Conservation (phyloP, 139 green algal species). For the Auxenochlorella protothecoides region DNA sequence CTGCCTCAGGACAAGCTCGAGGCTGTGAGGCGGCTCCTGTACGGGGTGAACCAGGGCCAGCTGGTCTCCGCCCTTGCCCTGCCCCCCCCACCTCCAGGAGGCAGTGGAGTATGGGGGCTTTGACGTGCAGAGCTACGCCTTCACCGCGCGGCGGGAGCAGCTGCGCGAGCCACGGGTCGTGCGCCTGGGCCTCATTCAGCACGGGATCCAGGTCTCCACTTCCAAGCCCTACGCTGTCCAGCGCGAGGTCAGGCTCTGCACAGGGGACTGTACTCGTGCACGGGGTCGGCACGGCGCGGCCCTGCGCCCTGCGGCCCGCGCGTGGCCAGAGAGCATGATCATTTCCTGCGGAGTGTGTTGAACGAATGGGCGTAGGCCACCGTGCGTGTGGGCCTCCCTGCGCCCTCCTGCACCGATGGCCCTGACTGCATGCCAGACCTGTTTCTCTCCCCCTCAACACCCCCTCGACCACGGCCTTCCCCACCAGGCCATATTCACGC, state of each 20-base stretch:
- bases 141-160: slow-evolving; percentile 71
- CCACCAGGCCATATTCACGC: slow-evolving; percentile 3
- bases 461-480: too few relatives aligned
- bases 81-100: not conserved
- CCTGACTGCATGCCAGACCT: too few relatives aligned
- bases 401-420: too few relatives aligned
- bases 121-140: slow-evolving; percentile 64
- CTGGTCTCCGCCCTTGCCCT: slow-evolving; percentile 36
- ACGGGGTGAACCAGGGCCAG: slow-evolving; percentile 56
- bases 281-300: too few relatives aligned
- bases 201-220: slow-evolving; percentile 65
- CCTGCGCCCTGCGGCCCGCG: too few relatives aligned
- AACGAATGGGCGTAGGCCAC: too few relatives aligned
- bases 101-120: slow-evolving; percentile 23
- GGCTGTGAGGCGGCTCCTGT: slow-evolving; percentile 63
- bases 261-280: too few relatives aligned
- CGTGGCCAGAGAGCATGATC: too few relatives aligned
- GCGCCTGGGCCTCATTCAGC: slow-evolving; percentile 78
- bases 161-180: slow-evolving; percentile 59
- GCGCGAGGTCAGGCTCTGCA: slow-evolving; percentile 18
- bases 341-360: too few relatives aligned
- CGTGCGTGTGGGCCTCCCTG: too few relatives aligned
- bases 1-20: slow-evolving; percentile 53
- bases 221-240: slow-evolving; percentile 74
- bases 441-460: too few relatives aligned